Percentiles rank a stretch among this genome's conserved stretches.
Conservation (phyloP, 768 basidiomycete genomes). For the Mrakia frigida region DNA sequence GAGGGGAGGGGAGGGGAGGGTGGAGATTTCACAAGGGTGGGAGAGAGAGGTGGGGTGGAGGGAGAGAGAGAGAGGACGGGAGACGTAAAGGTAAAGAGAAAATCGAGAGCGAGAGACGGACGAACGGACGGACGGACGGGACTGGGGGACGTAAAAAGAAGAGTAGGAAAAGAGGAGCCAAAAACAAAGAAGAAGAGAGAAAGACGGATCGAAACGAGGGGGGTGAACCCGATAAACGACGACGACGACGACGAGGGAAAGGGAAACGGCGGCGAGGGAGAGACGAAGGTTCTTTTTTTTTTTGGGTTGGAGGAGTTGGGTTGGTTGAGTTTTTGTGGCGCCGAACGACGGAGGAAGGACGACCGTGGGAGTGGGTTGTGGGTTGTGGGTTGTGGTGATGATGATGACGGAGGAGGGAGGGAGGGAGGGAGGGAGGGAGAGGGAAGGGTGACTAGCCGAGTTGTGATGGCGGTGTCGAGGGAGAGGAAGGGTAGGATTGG, state of each 20-base stretch:
- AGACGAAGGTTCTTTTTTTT: neutral
- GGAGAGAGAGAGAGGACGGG: neutral
- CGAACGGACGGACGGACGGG: neutral
- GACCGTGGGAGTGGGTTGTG: neutral
- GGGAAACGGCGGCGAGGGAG: neutral
- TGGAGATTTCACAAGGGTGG: neutral
- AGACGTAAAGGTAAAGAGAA: neutral
- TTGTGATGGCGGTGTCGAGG: neutral
- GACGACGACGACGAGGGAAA: neutral
- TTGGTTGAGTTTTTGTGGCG: neutral
- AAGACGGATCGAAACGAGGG: no score
- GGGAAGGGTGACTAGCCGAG: neutral
- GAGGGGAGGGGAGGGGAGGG: neutral
- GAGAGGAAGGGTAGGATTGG: neutral
- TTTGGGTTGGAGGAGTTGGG: neutral
- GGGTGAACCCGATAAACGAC: neutral
- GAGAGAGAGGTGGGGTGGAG: no score
- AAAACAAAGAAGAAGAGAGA: neutral
- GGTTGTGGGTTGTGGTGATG: neutral
- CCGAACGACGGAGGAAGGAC: slow-evolving; percentile 19
- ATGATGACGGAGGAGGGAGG: neutral
- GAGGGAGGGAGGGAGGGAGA: neutral
- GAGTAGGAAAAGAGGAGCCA: neutral
- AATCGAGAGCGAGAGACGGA: neutral
- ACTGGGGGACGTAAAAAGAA: neutral